Evolutionary conservation across 352 stramenopile genomes (phyloP).

Genomic region (Pythium dissotocum): DNA sequence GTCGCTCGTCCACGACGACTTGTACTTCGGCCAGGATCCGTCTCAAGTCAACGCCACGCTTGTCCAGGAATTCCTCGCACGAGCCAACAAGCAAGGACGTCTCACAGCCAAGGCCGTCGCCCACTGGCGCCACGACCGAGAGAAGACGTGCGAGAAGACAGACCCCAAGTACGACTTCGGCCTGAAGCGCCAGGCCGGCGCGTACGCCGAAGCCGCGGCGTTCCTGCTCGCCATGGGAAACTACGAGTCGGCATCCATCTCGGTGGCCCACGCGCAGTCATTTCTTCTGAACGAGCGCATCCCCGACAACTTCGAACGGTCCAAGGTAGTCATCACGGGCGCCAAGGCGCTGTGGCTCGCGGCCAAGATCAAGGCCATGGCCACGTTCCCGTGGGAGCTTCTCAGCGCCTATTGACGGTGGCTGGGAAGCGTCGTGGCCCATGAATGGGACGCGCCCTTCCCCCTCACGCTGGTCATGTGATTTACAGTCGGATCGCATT

Average conservation of each 20-base stretch:
- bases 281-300: conserved; percentile 59
- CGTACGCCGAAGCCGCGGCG: conserved; percentile 51
- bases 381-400: conserved; percentile 22
- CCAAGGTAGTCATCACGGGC: conserved; percentile 38
- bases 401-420: conserved; percentile 15
- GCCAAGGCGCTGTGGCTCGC: conserved; percentile 35
- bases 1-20: conserved; percentile 65
- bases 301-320: conserved; percentile 40
- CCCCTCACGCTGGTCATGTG: conserved; percentile 18
- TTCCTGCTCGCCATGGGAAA: conserved; percentile 55
- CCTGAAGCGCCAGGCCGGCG: conserved; percentile 32
- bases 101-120: conserved; percentile 44
- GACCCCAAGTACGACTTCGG: conserved; percentile 50
- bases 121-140: conserved; percentile 49
- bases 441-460: conserved; percentile 15
- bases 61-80: conserved; percentile 36
- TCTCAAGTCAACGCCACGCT: conserved; percentile 48
- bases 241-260: conserved; percentile 37
- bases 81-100: conserved; percentile 24
- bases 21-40: conserved; percentile 44
- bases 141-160: conserved; percentile 37
- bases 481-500: neutral
- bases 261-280: conserved; percentile 37
- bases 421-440: conserved; percentile 16
- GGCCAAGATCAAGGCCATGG: conserved; percentile 43